Conservation (phyloP, 192 early-diverging fungal species). For the Thamnidium elegans region DNA sequence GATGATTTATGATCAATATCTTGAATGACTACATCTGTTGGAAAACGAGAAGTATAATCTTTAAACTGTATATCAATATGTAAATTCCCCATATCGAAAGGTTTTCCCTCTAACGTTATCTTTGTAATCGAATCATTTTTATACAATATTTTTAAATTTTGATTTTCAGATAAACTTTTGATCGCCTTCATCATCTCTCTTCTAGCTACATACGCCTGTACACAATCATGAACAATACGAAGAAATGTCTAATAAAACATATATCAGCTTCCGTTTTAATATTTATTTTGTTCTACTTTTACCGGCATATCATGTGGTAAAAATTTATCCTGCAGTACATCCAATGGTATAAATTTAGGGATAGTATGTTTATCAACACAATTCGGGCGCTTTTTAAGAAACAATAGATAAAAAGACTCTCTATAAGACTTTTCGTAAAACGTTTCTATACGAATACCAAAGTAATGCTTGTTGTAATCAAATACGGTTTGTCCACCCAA, state of each 20-base stretch:
- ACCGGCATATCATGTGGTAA: slow-evolving; percentile 45
- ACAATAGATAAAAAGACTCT: slow-evolving; percentile 50
- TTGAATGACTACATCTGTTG: no score
- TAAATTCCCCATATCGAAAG: no score
- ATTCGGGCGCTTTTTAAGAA: slow-evolving; percentile 18
- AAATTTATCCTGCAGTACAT: slow-evolving; percentile 33
- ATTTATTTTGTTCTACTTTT: background rate
- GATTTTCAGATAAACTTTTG: background rate
- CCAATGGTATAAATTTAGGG: slow-evolving; percentile 46
- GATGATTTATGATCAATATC: no score
- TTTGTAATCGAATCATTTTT: background rate
- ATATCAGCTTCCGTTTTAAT: background rate
- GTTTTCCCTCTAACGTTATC: background rate
- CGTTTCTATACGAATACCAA: slow-evolving; percentile 49
- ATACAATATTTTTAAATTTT: background rate
- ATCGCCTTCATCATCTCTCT: slow-evolving; percentile 30
- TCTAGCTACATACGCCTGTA: slow-evolving; percentile 29
- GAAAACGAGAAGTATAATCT: no score
- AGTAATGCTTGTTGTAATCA: slow-evolving; percentile 25
- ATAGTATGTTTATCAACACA: slow-evolving; percentile 44
- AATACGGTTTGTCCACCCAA: slow-evolving; percentile 37
- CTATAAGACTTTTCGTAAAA: slow-evolving; percentile 43
- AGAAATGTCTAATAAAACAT: slow-evolving; percentile 21
- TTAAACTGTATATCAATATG: no score
- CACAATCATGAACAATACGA: slow-evolving; percentile 24